Percentiles rank a stretch among this genome's conserved stretches.
Conservation (phyloP, 768 basidiomycete genomes). For the Tylopilus vinaceipallidus region DNA sequence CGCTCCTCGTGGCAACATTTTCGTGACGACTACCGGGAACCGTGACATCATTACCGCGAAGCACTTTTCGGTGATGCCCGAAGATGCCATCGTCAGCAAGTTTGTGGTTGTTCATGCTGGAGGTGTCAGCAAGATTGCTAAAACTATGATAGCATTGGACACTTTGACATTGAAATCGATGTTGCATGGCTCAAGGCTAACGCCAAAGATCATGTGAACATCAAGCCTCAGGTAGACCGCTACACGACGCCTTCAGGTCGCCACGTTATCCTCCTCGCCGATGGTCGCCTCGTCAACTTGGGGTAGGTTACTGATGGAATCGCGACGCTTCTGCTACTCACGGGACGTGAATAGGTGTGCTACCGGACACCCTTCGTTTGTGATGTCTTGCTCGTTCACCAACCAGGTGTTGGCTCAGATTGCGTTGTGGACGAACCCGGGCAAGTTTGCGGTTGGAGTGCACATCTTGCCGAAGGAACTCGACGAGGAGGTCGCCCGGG, state of each 20-base stretch:
- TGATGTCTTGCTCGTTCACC: slow-evolving; percentile 99
- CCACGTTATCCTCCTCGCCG: slow-evolving; percentile 95
- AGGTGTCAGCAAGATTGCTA: slow-evolving; percentile 8
- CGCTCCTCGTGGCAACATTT: slow-evolving; percentile 83
- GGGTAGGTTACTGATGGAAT: slow-evolving; percentile 50
- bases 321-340: slow-evolving; percentile 2
- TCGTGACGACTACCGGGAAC: slow-evolving; percentile 99
- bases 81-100: slow-evolving; percentile 99
- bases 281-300: slow-evolving; percentile 98
- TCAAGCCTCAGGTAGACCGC: slow-evolving; percentile 99
- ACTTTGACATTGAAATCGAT: slow-evolving; percentile 90
- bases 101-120: slow-evolving; percentile 38
- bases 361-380: slow-evolving; percentile 98
- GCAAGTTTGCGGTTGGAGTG: slow-evolving; percentile 93
- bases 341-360: slow-evolving; percentile 60
- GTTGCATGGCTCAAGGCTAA: slow-evolving; percentile 98
- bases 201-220: slow-evolving; percentile 77
- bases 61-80: slow-evolving; percentile 93
- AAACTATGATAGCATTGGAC: slow-evolving; percentile 60
- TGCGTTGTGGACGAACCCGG: slow-evolving; percentile 91
- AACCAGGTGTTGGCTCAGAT: slow-evolving; percentile 99
- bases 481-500: slow-evolving; percentile 98
- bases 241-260: slow-evolving; percentile 90
- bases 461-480: slow-evolving; percentile 99
- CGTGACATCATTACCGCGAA: slow-evolving; percentile 92